A percentile compares a stretch with the other conserved stretches of the same genome.
These are phyloP conservation scores for Nitzschia sp. DNA, from an alignment of 108 stramenopile genomes.

Conservation along the genomic window DNA sequence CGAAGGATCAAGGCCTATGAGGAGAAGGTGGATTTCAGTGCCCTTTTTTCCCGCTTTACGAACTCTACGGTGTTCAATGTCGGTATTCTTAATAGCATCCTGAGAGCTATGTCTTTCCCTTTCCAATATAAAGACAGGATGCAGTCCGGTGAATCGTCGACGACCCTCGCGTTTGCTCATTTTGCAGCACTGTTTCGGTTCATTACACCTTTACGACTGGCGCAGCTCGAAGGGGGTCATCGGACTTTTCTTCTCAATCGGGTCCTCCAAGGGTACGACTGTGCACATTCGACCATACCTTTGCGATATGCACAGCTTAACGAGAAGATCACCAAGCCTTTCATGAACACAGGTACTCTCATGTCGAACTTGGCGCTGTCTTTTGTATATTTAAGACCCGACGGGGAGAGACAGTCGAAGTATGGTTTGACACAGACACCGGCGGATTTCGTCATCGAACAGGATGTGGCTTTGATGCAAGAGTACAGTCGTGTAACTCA, in stretches of 20 bases:
- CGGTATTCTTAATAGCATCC: neutral
- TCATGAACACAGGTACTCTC: neutral
- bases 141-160: neutral
- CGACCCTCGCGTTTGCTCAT: neutral
- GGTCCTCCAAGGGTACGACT: neutral
- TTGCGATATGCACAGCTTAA: neutral
- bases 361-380: neutral
- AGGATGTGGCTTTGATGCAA: neutral
- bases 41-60: neutral
- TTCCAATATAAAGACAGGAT: neutral
- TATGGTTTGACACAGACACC: neutral
- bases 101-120: neutral
- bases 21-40: neutral
- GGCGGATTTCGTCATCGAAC: neutral
- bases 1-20: no score
- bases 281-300: neutral
- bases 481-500: neutral
- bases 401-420: neutral
- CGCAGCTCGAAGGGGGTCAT: neutral
- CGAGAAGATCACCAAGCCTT: neutral
- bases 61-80: neutral
- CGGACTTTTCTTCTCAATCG: neutral
- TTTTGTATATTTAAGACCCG: neutral
- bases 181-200: neutral
- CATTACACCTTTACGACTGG: neutral